Conservation (phyloP, 805 yeast species). For the Sugiyamaella boreocaroliniensis region DNA sequence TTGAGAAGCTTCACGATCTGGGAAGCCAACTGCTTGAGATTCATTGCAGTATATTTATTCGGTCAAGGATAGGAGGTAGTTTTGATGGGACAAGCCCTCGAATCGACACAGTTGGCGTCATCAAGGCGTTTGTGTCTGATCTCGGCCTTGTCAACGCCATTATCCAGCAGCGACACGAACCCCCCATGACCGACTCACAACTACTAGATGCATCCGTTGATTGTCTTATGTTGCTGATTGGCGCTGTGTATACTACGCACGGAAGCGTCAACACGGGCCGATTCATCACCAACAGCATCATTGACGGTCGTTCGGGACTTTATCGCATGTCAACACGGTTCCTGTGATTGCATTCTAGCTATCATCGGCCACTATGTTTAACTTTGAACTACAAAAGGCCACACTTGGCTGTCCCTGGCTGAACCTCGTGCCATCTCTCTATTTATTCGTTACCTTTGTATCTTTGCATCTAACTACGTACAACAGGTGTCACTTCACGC, state of each 20-base stretch:
- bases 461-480: too few species aligned
- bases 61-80: not conserved
- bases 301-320: slow-evolving; percentile 3
- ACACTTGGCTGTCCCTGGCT: too few species aligned
- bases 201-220: not conserved
- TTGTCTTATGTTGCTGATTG: slow-evolving; percentile 3
- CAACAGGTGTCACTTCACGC: too few species aligned
- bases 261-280: not conserved
- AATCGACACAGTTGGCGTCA: not conserved
- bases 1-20: slow-evolving; percentile 1
- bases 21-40: slow-evolving; percentile 2
- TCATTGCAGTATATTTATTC: slow-evolving; percentile 1
- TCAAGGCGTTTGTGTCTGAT: slow-evolving; percentile 1
- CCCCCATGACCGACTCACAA: not conserved
- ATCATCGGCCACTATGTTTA: too few species aligned
- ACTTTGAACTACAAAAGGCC: too few species aligned
- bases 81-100: not conserved
- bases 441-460: too few species aligned
- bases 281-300: slow-evolving; percentile 1
- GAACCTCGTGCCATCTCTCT: too few species aligned
- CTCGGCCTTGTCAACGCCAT: slow-evolving; percentile 3
- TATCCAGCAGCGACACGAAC: not conserved
- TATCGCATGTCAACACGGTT: not conserved
- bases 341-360: too few species aligned
- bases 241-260: slow-evolving; percentile 5